A percentile compares a stretch with the other conserved stretches of the same genome.
Evolutionary conservation across 1,284 basidiomycete genomes (phyloP).

Genomic region (Fomitopsis palustris): DNA sequence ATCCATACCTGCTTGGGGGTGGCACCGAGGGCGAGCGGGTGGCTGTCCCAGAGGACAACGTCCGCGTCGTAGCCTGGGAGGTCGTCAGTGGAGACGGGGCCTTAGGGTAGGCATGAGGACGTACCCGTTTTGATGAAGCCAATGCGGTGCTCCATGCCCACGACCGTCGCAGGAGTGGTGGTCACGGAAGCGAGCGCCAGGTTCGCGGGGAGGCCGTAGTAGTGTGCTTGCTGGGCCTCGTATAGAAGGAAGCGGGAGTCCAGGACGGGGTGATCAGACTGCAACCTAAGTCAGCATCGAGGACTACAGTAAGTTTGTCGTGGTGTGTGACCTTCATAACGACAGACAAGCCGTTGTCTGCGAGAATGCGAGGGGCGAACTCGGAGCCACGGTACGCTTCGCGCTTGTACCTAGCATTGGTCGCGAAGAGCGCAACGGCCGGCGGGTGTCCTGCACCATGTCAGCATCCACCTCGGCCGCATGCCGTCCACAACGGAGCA

Average conservation of each 20-base stretch:
- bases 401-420: slow-evolving; percentile 66
- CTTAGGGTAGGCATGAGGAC: slow-evolving; percentile 15
- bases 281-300: slow-evolving; percentile 15
- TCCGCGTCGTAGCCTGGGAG: slow-evolving; percentile 37
- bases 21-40: slow-evolving; percentile 73
- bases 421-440: slow-evolving; percentile 78
- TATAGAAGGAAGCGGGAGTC: slow-evolving; percentile 64
- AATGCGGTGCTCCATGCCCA: slow-evolving; percentile 66
- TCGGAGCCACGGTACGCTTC: slow-evolving; percentile 85
- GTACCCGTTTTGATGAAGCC: slow-evolving; percentile 54
- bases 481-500: neutral
- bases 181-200: slow-evolving; percentile 56
- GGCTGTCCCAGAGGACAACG: slow-evolving; percentile 85
- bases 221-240: slow-evolving; percentile 70
- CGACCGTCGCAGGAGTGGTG: slow-evolving; percentile 54
- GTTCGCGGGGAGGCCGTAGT: slow-evolving; percentile 49
- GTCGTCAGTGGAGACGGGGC: no score
- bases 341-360: slow-evolving; percentile 67
- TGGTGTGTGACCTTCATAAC: slow-evolving; percentile 51
- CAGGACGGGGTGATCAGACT: slow-evolving; percentile 70
- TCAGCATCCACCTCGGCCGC: no score
- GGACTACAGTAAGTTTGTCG: slow-evolving; percentile 6
- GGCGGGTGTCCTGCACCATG: slow-evolving; percentile 43
- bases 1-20: slow-evolving; percentile 72
- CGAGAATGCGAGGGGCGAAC: slow-evolving; percentile 77